Percentiles rank a stretch among this genome's conserved stretches.
Evolutionary conservation across 768 basidiomycete species (phyloP).

Genomic region (Auriscalpium microsporum): DNA sequence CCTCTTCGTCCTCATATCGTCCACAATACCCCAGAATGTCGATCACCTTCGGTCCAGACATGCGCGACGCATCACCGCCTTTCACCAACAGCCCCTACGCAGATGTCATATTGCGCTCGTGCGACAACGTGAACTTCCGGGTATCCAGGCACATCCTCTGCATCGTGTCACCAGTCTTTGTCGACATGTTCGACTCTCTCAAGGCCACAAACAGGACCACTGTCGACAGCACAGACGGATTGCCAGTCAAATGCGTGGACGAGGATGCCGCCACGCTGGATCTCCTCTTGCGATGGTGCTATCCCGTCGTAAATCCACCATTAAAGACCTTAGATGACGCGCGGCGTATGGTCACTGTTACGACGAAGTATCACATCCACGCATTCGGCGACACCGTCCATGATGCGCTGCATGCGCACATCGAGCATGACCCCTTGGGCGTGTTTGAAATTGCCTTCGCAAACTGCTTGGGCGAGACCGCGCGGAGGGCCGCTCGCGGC

Average conservation of each 20-base stretch:
- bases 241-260: not conserved
- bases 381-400: not conserved
- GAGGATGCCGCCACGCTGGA: not conserved
- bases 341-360: not conserved
- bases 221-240: not conserved
- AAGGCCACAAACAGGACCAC: too few relatives aligned
- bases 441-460: not conserved
- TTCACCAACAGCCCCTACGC: not conserved
- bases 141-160: constrained; percentile 3
- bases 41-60: too few relatives aligned
- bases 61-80: not conserved
- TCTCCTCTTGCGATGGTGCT: not conserved
- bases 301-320: not conserved
- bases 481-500: not conserved
- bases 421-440: not conserved
- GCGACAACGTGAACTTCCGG: constrained; percentile 2
- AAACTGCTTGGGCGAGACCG: not conserved
- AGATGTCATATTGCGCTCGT: constrained; percentile 7
- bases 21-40: too few relatives aligned
- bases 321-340: not conserved
- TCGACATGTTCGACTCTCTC: not conserved
- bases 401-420: not conserved
- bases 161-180: not conserved
- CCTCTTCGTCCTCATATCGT: too few relatives aligned
- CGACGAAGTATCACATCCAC: not conserved